A percentile compares a stretch with the other conserved stretches of the same genome.
Evolutionary conservation across 2,329 filamentous ascomycete species (phyloP).

Genomic region (Colletotrichum sojae): DNA sequence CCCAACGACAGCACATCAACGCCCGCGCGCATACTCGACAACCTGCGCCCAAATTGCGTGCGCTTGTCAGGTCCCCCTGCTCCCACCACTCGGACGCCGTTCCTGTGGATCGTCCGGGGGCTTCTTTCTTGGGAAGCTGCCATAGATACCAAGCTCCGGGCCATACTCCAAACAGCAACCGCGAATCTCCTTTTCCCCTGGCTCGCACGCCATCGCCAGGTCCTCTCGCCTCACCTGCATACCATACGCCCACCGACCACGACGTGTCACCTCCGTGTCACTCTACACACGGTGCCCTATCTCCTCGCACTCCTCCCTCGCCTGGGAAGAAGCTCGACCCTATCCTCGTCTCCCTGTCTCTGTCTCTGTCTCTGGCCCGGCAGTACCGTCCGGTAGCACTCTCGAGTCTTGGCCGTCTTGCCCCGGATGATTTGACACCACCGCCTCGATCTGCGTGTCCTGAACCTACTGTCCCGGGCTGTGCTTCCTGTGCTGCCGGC

Average conservation of each 20-base stretch:
- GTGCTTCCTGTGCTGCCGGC: too few species aligned
- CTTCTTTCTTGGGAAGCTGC: conserved; percentile 30
- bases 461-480: conserved; percentile 1
- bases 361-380: neutral
- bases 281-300: conserved; percentile 10
- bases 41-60: conserved; percentile 24
- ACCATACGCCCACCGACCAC: conserved; percentile 25
- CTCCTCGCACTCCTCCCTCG: neutral
- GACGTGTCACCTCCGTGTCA: conserved; percentile 26
- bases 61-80: conserved; percentile 23
- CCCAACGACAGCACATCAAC: conserved; percentile 16
- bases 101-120: conserved; percentile 38
- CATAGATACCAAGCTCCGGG: conserved; percentile 6
- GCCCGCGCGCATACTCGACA: conserved; percentile 26
- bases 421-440: conserved; percentile 37
- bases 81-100: conserved; percentile 36
- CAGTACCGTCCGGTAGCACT: neutral
- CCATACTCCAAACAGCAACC: conserved; percentile 19
- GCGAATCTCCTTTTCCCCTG: conserved; percentile 36
- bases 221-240: conserved; percentile 38
- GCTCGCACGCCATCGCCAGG: conserved; percentile 42
- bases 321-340: neutral
- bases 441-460: conserved; percentile 4
- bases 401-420: neutral
- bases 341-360: too few species aligned